Evolutionary conservation across 177 flowering plant species (phyloP).

Genomic region (Telopea speciosissima): DNA sequence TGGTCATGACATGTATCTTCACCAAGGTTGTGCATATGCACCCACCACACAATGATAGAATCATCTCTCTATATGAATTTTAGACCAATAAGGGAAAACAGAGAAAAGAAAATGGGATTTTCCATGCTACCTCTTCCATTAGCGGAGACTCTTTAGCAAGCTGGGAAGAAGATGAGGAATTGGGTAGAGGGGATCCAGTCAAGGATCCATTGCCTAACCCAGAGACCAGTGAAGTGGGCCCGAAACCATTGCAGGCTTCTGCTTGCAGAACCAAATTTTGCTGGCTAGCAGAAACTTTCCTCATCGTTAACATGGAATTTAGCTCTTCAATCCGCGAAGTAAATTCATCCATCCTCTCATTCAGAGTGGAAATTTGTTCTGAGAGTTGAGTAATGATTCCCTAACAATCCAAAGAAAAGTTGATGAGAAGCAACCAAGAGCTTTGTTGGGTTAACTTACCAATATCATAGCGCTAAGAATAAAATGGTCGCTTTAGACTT

Average conservation of each 20-base stretch:
- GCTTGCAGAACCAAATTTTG: conserved; percentile 54
- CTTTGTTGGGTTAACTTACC: not conserved
- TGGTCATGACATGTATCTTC: not conserved
- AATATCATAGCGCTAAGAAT: not conserved
- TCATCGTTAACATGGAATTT: conserved; percentile 50
- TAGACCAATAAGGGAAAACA: not conserved
- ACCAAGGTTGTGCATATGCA: not conserved
- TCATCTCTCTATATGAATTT: not conserved
- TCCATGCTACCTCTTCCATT: conserved; percentile 67
- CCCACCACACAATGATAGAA: not conserved
- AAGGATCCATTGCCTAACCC: conserved; percentile 63
- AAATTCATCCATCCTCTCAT: conserved; percentile 90
- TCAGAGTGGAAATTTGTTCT: conserved; percentile 79
- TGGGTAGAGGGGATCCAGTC: conserved; percentile 47
- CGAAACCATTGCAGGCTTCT: conserved; percentile 78
- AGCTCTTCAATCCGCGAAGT: conserved; percentile 72
- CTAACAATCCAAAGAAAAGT: conserved; percentile 25
- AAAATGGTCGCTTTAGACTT: not conserved
- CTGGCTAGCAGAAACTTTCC: conserved; percentile 44
- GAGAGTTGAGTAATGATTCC: conserved; percentile 72
- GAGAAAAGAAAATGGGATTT: not conserved
- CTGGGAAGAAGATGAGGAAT: conserved; percentile 69
- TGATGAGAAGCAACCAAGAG: not conserved
- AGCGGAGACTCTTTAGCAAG: conserved; percentile 65
- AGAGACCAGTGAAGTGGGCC: conserved; percentile 56